Base-by-base conservation (phyloP, 2,329 filamentous ascomycete genomes). In the Aspergillus niger region DNA sequence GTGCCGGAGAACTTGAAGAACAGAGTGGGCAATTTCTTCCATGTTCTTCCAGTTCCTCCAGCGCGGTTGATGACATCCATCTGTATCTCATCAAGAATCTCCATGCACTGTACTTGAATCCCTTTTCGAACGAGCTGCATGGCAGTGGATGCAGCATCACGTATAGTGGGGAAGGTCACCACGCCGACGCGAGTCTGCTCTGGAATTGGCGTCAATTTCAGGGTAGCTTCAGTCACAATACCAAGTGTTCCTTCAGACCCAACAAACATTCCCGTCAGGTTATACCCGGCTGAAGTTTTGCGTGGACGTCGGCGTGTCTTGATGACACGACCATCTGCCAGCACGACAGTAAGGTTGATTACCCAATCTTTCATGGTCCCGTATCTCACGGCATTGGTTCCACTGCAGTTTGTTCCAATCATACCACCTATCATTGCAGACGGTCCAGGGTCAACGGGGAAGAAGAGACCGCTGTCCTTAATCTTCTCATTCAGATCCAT, bases 371-470 rank as follows among this genome's bases (percentile, higher is more conserved):
- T 89, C 89, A 91, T 91, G 0, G 89, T 90, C 0, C 89, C 89
- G 68, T 91, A 91, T 55, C 88, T 79, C 59, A 84, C 80, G 1
- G 84, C 83, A 65, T 86, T 86, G 0, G 84, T 86, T 0, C 84
- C 84, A 56, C 80, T 87, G 76, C 89, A 91, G 56, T 88, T 89
- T 1, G 88, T 90, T 0, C 86, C 85, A 4, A 91, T 77, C 84
- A 86, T 86, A 5, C 85, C 84, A 2, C 84, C 85, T 20, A 86
- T 78, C 63, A 80, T 78, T 0, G 84, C 84, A 0, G 81, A 83
- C 39, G 89, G 89, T 73, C 91, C 91, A 11, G 93, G 93, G 70
- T 97, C 93, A 11, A 96, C 88, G 1, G 93, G 93, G 72, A 97
- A 96, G 79, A 97, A 97, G 1, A 97, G 84, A 0, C 91, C 91